phyloP scores from a whole-genome alignment of 257 asterid species.

The Forsythia viridissima region DNA sequence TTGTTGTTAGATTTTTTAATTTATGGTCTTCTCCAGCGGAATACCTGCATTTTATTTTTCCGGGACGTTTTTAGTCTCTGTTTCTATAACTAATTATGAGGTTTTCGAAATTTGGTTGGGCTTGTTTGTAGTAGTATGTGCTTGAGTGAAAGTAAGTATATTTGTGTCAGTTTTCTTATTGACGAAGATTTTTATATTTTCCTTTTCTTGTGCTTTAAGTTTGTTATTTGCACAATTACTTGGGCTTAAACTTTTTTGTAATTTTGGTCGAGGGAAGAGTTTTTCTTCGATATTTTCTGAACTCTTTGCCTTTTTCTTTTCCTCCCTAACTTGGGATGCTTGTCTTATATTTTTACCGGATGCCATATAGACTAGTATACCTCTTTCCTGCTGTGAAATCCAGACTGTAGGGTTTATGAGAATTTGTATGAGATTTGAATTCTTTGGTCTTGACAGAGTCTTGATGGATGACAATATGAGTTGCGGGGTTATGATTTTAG shows the following conservation, averaged over 20 bases:
- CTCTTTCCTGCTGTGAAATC: too few species aligned
- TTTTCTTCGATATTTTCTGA: background rate
- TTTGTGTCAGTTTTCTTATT: background rate
- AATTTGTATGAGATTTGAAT: too few species aligned
- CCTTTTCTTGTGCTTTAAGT: background rate
- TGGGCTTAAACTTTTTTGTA: background rate
- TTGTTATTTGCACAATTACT: background rate
- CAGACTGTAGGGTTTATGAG: too few species aligned
- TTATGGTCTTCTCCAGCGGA: background rate
- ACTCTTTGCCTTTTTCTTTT: too few species aligned
- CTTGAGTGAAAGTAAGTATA: background rate
- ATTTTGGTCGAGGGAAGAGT: background rate
- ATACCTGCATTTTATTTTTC: background rate
- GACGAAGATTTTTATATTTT: background rate
- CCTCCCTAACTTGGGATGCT: background rate
- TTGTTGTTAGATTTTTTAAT: background rate
- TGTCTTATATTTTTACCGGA: too few species aligned
- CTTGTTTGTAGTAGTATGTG: background rate
- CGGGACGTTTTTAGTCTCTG: background rate
- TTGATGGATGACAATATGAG: too few species aligned
- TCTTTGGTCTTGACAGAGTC: too few species aligned
- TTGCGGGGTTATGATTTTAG: too few species aligned
- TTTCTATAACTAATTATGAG: background rate
- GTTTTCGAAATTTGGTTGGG: background rate
- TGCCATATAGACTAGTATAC: background rate